Evolutionary conservation across 2,329 filamentous ascomycete species (phyloP), one percentile per base, ranked within the genome.

Genomic region (Emericellopsis atlantica): DNA sequence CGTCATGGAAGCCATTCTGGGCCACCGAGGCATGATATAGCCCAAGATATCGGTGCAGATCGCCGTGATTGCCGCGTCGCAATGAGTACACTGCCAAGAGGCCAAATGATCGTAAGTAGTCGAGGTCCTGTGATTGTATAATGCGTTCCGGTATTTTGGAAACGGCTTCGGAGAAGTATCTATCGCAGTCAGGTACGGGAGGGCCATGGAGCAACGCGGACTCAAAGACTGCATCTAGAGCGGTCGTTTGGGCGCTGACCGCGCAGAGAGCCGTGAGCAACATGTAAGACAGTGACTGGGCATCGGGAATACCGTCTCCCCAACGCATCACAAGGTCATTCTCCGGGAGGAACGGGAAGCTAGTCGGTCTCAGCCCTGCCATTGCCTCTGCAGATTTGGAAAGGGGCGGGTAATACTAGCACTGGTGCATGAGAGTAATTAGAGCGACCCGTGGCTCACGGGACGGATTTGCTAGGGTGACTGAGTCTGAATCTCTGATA

Each of bases 1-100:
- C 49, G 26, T 51, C 45, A 35, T 50, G 41, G 14, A 51, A 23
- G 32, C 36, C 36, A 31, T 44, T 41, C 15, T 41, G 42, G n/a
- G 49, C 49, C 2, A 44, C 36, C 6, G 43, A n/a, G n/a, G 39
- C 49, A 24, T 49, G 46, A 36, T 50, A 51, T 11, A 51, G 43
- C 5, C 46, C 49, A 5, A 50, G 40, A 21, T 50, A 48, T 3
- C 38, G 38, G n/a, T 40, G 31, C 26, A 40, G 32, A 31, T 40
- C 32, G 38, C 38, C 31, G 18, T 40, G 38, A 22, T 40, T n/a
- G 8, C 38, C 38, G 11, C 32, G 38, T 18, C 23, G 31, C n/a
- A 40, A 31, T 5, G 38, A 40, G 18, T 40, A 40, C 24, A 40
- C 15, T 6, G 38, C 38, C 10, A 40, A 11, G 8, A 40, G 38